phyloP scores from a whole-genome alignment of 495 filamentous ascomycete genomes.

The Pyrenula massariospora region DNA sequence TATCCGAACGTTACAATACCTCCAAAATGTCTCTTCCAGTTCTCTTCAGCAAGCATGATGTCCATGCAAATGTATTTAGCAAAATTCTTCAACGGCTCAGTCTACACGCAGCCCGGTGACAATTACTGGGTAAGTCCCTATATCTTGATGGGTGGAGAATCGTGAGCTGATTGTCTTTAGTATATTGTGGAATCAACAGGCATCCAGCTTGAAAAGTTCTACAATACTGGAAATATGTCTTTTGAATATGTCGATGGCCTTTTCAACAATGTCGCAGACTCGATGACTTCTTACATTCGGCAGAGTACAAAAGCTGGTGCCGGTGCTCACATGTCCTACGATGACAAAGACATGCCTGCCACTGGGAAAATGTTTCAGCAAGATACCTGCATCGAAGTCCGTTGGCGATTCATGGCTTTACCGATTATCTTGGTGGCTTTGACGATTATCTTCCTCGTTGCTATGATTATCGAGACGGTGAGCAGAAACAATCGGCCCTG shows the following conservation, averaged over 20 bases:
- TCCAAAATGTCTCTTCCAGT: neutral
- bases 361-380: conserved; percentile 5
- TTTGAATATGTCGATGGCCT: neutral
- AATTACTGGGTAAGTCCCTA: neutral
- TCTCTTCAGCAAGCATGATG: neutral
- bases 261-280: neutral
- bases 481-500: conserved; percentile 15
- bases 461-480: conserved; percentile 20
- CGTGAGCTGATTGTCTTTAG: neutral
- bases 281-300: conserved; percentile 8
- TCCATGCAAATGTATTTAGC: neutral
- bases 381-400: conserved; percentile 23
- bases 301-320: conserved; percentile 8
- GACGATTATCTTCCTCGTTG: conserved; percentile 17
- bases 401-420: conserved; percentile 27
- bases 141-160: neutral
- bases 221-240: neutral
- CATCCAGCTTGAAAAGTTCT: neutral
- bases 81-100: neutral
- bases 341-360: neutral
- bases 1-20: neutral
- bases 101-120: neutral
- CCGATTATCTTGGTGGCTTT: conserved; percentile 18
- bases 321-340: neutral
- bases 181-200: neutral